Conservation (phyloP, 2,329 filamentous ascomycete genomes). For the Ciborinia camelliae region DNA sequence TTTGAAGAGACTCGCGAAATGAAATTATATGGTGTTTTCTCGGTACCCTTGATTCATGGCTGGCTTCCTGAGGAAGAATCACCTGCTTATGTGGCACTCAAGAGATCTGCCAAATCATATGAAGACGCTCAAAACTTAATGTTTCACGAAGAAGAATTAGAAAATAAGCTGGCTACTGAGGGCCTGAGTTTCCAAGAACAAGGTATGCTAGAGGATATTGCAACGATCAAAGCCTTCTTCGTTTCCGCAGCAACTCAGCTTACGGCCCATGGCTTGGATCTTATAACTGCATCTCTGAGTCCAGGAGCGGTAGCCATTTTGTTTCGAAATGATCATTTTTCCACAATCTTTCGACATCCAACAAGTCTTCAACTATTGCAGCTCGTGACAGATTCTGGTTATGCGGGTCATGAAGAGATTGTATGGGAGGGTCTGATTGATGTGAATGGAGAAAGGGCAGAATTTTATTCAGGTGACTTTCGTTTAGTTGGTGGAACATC, state of each 20-base stretch:
- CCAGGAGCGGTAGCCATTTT: constrained; percentile 84
- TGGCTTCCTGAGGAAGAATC: constrained; percentile 76
- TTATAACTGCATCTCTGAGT: constrained; percentile 65
- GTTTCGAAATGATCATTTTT: constrained; percentile 97
- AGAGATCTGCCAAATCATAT: constrained; percentile 75
- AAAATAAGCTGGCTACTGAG: constrained; percentile 64
- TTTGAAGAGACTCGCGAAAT: constrained; percentile 89
- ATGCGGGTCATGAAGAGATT: constrained; percentile 80
- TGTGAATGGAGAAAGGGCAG: constrained; percentile 75
- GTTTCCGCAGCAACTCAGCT: constrained; percentile 78
- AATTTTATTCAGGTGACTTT: constrained; percentile 90
- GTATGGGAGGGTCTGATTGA: constrained; percentile 95
- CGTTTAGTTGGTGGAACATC: constrained; percentile 66
- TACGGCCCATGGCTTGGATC: constrained; percentile 74
- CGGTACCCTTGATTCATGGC: constrained; percentile 84
- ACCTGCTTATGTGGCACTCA: constrained; percentile 65
- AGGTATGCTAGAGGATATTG: constrained; percentile 75
- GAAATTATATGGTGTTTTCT: constrained; percentile 86
- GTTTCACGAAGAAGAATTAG: constrained; percentile 84
- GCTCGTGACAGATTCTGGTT: constrained; percentile 90
- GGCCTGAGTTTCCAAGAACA: constrained; percentile 72
- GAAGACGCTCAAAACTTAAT: constrained; percentile 89
- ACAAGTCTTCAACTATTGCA: constrained; percentile 71
- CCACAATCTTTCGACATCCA: constrained; percentile 87
- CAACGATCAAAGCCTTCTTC: constrained; percentile 82